Evolutionary conservation across 2,329 filamentous ascomycete genomes (phyloP).

Genomic region (Arachnopeziza araneosa): DNA sequence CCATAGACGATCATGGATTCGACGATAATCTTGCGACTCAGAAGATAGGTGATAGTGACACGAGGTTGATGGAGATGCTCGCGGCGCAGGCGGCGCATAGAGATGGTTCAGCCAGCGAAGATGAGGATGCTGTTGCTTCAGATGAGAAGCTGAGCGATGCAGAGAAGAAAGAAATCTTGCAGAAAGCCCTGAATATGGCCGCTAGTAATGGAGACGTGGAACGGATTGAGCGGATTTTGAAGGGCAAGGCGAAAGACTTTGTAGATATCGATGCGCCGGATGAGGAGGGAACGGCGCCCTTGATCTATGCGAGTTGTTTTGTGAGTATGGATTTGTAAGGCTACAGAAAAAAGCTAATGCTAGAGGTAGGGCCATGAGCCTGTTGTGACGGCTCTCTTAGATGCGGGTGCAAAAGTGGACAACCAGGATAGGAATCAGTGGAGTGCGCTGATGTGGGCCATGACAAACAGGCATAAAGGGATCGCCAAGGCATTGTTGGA

Average conservation of each 20-base stretch:
- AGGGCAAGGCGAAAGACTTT: slow-evolving; percentile 66
- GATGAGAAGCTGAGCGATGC: slow-evolving; percentile 68
- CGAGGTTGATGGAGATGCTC: slow-evolving; percentile 89
- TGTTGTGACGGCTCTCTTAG: slow-evolving; percentile 77
- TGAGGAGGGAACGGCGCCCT: slow-evolving; percentile 89
- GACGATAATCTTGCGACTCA: slow-evolving; percentile 53
- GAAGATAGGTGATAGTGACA: slow-evolving; percentile 70
- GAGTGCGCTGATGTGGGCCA: slow-evolving; percentile 99
- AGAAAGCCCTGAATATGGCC: slow-evolving; percentile 88
- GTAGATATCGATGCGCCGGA: slow-evolving; percentile 85
- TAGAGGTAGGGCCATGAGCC: slow-evolving; percentile 71
- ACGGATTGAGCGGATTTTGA: slow-evolving; percentile 69
- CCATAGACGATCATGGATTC: slow-evolving; percentile 71
- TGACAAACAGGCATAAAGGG: slow-evolving; percentile 95
- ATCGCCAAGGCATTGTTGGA: slow-evolving; percentile 92
- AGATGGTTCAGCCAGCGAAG: slow-evolving; percentile 64
- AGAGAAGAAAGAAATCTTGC: slow-evolving; percentile 76
- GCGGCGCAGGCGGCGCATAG: slow-evolving; percentile 86
- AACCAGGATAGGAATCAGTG: slow-evolving; percentile 94
- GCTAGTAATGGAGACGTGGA: slow-evolving; percentile 92
- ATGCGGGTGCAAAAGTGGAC: slow-evolving; percentile 83
- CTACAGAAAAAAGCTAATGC: not conserved
- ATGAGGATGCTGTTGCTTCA: slow-evolving; percentile 73
- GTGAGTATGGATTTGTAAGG: slow-evolving; percentile 42
- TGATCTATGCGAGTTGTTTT: slow-evolving; percentile 98